Percentiles rank a stretch among this genome's conserved stretches.
Conservation (phyloP, 202 grass and related monocot species). For the Setaria viridis region DNA sequence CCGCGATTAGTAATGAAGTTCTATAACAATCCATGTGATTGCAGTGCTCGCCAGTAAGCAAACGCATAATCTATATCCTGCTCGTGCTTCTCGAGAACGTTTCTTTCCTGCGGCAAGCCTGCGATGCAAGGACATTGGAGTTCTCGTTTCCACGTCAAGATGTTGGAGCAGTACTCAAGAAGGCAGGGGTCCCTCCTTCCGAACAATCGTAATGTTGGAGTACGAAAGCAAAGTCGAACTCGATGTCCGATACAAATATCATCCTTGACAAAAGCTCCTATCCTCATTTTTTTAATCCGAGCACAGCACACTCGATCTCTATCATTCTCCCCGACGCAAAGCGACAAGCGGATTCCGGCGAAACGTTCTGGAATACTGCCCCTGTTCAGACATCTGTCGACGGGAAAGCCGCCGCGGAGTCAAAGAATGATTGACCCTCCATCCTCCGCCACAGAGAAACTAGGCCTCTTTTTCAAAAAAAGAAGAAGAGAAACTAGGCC, state of each 20-base stretch:
- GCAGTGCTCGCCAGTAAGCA: not conserved
- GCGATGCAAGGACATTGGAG: slow-evolving; percentile 1
- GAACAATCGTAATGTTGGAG: not conserved
- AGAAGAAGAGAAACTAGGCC: not conserved
- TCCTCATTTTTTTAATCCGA: not conserved
- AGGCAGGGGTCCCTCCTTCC: not conserved
- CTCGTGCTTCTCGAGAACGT: not conserved
- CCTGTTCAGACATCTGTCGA: slow-evolving; percentile 1
- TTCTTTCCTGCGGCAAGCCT: not conserved
- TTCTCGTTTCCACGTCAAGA: slow-evolving; percentile 35
- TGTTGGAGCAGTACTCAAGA: slow-evolving; percentile 10
- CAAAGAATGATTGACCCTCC: slow-evolving; percentile 36
- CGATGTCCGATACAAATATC: slow-evolving; percentile 23
- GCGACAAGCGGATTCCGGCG: slow-evolving; percentile 27
- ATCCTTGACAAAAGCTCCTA: not conserved
- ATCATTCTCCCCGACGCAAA: slow-evolving; percentile 36
- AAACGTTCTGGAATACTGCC: not conserved
- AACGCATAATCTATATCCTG: not conserved
- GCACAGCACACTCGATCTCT: not conserved
- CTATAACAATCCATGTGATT: not conserved
- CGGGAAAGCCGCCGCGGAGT: not conserved
- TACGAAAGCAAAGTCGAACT: slow-evolving; percentile 4
- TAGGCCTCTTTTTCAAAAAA: too few relatives aligned
- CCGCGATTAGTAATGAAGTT: not conserved
- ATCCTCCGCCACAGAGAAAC: not conserved